phyloP scores from a whole-genome alignment of 1,284 basidiomycete genomes.

The Malassezia pachydermatis region DNA sequence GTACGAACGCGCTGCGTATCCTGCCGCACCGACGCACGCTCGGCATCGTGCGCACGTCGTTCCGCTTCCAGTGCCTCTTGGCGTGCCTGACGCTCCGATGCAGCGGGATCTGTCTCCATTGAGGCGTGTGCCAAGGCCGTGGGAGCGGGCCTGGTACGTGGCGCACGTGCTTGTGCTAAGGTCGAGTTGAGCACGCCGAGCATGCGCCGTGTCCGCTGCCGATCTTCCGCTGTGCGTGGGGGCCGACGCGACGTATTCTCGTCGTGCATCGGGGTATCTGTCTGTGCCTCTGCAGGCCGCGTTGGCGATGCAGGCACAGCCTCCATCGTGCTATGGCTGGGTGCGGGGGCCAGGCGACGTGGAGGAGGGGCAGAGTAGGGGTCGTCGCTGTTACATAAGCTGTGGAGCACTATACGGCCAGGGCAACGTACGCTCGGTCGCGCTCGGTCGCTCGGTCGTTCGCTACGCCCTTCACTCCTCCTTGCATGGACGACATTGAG shows the following conservation, averaged over 20 bases:
- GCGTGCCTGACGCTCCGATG: neutral
- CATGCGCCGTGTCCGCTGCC: constrained; percentile 12
- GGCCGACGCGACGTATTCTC: too few relatives aligned
- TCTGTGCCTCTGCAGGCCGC: neutral
- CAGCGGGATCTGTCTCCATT: neutral
- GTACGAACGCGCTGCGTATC: constrained; percentile 4
- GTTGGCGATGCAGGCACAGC: neutral
- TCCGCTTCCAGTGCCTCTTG: constrained; percentile 3
- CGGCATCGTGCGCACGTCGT: constrained; percentile 16
- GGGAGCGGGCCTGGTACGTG: neutral
- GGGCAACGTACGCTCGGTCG: too few relatives aligned
- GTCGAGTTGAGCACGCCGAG: constrained; percentile 14
- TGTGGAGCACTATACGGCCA: too few relatives aligned
- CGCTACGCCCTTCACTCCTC: neutral
- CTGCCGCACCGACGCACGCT: constrained; percentile 11
- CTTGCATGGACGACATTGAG: constrained; percentile 17
- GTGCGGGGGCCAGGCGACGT: too few relatives aligned
- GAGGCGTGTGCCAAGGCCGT: too few relatives aligned
- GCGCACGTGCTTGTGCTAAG: constrained; percentile 7
- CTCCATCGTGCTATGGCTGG: neutral
- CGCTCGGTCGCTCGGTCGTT: neutral
- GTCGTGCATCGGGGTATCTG: too few relatives aligned
- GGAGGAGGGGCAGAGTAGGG: too few relatives aligned
- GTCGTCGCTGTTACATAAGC: too few relatives aligned
- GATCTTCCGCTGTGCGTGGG: constrained; percentile 1